phyloP scores from a whole-genome alignment of 1,284 basidiomycete genomes.

The Sporisorium iseilematis-ciliati region DNA sequence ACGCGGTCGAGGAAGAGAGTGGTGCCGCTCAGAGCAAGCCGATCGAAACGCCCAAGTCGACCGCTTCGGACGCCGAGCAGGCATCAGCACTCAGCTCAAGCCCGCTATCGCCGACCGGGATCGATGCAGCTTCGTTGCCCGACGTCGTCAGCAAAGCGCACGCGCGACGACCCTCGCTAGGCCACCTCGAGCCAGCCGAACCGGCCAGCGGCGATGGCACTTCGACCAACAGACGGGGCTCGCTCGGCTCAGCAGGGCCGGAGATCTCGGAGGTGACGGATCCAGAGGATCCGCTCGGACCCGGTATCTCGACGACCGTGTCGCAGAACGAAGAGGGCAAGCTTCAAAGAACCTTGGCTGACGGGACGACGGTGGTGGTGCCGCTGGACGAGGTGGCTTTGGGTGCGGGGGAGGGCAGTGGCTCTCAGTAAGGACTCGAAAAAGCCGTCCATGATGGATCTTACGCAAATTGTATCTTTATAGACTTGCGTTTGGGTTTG shows the following conservation, averaged over 20 bases:
- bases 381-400: constrained; percentile 67
- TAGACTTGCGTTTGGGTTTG: background rate
- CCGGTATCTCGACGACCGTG: constrained; percentile 49
- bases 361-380: constrained; percentile 61
- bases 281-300: constrained; percentile 51
- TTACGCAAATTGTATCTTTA: background rate
- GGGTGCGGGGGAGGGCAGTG: constrained; percentile 18
- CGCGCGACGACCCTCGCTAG: constrained; percentile 48
- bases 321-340: constrained; percentile 53
- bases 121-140: constrained; percentile 13
- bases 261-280: constrained; percentile 44
- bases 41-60: constrained; percentile 7
- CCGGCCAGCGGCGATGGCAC: background rate
- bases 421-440: background rate
- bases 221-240: constrained; percentile 21
- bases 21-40: constrained; percentile 23
- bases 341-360: constrained; percentile 59
- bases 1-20: constrained; percentile 35
- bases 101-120: constrained; percentile 18
- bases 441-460: background rate
- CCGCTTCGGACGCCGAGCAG: background rate
- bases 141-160: constrained; percentile 49
- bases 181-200: constrained; percentile 38
- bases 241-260: constrained; percentile 30
- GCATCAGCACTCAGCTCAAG: constrained; percentile 42